phyloP scores from a whole-genome alignment of 192 early-diverging fungal species.

The Haplosporangium gracile region DNA sequence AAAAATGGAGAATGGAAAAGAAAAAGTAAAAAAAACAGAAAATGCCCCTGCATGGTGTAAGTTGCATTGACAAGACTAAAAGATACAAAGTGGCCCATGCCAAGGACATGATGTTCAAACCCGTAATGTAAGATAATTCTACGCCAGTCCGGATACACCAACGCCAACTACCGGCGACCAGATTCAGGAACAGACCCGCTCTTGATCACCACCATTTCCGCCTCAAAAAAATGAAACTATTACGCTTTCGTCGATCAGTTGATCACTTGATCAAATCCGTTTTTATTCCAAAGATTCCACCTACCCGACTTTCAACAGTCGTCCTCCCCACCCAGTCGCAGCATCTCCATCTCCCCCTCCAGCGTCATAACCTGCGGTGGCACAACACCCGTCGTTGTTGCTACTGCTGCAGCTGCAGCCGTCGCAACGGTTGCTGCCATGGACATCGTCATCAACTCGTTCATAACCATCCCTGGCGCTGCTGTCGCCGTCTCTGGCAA shows the following conservation, averaged over 20 bases:
- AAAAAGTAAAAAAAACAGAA: neutral
- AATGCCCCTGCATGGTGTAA: neutral
- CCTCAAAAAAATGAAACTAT: no score
- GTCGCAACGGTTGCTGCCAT: neutral
- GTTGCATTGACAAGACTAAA: no score
- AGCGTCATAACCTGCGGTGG: conserved; percentile 6
- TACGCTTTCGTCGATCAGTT: neutral
- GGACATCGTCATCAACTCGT: neutral
- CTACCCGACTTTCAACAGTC: neutral
- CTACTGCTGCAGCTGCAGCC: neutral
- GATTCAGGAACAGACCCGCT: no score
- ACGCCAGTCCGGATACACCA: no score
- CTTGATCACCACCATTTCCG: no score
- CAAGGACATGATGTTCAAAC: no score
- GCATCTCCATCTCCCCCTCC: conserved; percentile 31
- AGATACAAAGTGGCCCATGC: no score
- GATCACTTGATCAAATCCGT: neutral
- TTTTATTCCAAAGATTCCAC: neutral
- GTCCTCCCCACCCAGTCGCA: conserved; percentile 27
- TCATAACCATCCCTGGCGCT: neutral
- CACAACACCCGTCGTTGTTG: neutral
- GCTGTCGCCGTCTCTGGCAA: conserved; percentile 1
- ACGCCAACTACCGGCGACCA: no score
- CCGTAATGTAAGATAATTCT: no score
- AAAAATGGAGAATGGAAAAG: neutral